Evolutionary conservation across 768 basidiomycete genomes (phyloP).

Genomic region (Cystofilobasidium ferigula): DNA sequence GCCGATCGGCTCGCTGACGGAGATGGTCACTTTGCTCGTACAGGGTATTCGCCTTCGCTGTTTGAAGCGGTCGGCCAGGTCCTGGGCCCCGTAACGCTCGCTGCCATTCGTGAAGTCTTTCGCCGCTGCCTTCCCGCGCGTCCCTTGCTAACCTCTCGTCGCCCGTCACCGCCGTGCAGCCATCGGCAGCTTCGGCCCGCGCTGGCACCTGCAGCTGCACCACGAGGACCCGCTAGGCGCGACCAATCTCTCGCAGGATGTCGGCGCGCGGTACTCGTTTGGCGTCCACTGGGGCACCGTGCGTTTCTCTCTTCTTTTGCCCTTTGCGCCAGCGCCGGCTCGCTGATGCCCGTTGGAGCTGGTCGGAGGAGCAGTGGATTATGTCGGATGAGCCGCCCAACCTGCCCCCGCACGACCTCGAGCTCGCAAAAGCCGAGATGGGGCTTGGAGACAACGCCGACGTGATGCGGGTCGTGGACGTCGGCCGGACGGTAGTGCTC

Average conservation of each 20-base stretch:
- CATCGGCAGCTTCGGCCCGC: slow-evolving; percentile 36
- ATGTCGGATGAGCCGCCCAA: slow-evolving; percentile 29
- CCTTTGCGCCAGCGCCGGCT: too few species aligned
- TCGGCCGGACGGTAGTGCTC: slow-evolving; percentile 20
- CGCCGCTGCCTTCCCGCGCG: background rate
- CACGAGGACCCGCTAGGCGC: slow-evolving; percentile 37
- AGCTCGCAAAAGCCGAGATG: slow-evolving; percentile 16
- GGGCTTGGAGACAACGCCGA: slow-evolving; percentile 11
- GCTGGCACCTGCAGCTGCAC: slow-evolving; percentile 36
- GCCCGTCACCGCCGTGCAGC: slow-evolving; percentile 23
- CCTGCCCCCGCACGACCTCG: slow-evolving; percentile 28
- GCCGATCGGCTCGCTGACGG: background rate
- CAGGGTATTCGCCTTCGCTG: slow-evolving; percentile 33
- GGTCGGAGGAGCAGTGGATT: slow-evolving; percentile 28
- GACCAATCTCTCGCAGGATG: slow-evolving; percentile 33
- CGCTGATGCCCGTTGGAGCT: too few species aligned
- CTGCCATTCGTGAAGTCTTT: slow-evolving; percentile 29
- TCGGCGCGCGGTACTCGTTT: slow-evolving; percentile 31
- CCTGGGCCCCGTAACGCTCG: slow-evolving; percentile 33
- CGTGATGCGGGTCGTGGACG: slow-evolving; percentile 22
- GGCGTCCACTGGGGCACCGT: slow-evolving; percentile 37
- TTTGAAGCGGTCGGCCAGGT: slow-evolving; percentile 35
- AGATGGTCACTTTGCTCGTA: background rate
- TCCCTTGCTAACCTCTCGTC: background rate
- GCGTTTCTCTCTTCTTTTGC: background rate